Conservation (phyloP, 805 yeast species). For the Kodamaea jinghongensis region DNA sequence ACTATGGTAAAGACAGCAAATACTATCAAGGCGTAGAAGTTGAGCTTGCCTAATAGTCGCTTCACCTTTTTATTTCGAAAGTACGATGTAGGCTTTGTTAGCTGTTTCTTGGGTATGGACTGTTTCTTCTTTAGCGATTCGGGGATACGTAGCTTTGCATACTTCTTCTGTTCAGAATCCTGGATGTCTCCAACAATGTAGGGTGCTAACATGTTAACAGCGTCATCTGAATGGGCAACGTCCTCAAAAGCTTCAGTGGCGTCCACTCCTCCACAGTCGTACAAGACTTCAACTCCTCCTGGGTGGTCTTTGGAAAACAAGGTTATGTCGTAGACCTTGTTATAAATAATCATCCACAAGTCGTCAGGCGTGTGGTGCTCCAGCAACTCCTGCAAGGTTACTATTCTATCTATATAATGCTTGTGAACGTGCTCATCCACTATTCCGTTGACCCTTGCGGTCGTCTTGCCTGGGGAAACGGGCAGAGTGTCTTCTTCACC, state of each 20-base stretch:
- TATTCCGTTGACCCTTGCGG: too few relatives aligned
- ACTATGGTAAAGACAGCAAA: conserved; percentile 16
- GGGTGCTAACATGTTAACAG: conserved; percentile 30
- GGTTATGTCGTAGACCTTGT: conserved; percentile 75
- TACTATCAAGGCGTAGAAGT: conserved; percentile 11
- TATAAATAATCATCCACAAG: conserved; percentile 81
- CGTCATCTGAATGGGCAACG: conserved; percentile 37
- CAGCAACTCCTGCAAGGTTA: conserved; percentile 52
- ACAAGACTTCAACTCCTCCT: conserved; percentile 66
- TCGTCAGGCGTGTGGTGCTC: conserved; percentile 73
- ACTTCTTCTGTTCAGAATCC: conserved; percentile 15
- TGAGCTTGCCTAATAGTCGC: conserved; percentile 12
- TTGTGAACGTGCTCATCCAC: too few relatives aligned
- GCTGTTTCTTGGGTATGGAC: neutral
- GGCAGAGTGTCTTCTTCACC: too few relatives aligned
- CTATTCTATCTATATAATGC: too few relatives aligned
- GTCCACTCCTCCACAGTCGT: conserved; percentile 77
- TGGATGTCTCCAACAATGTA: conserved; percentile 28
- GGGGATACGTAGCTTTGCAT: conserved; percentile 14
- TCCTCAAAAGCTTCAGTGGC: conserved; percentile 67
- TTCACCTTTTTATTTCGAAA: conserved; percentile 9
- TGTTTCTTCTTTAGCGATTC: neutral
- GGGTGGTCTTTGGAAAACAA: conserved; percentile 78
- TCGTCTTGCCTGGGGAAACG: too few relatives aligned
- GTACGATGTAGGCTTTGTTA: conserved; percentile 1